phyloP scores from a whole-genome alignment of 345 rosid genomes.

The Gossypium mustelinum region DNA sequence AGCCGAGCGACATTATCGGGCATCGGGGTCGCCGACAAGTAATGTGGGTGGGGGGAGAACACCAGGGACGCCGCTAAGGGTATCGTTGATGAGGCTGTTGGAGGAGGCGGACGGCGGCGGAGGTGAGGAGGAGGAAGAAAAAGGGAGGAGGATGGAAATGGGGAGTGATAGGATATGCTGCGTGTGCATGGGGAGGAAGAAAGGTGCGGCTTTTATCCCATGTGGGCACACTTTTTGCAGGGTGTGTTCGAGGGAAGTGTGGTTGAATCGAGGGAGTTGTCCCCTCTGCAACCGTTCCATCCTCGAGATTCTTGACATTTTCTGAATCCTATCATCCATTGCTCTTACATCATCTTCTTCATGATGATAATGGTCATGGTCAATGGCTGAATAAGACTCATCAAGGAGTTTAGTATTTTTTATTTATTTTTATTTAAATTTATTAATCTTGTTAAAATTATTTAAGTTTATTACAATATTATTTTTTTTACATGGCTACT shows the following conservation, averaged over 20 bases:
- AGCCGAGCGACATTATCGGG: constrained; percentile 62
- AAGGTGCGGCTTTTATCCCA: constrained; percentile 77
- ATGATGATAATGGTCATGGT: background rate
- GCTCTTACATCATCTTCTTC: no score
- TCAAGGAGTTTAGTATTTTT: no score
- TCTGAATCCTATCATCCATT: constrained; percentile 18
- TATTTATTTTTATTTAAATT: no score
- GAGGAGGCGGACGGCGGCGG: constrained; percentile 52
- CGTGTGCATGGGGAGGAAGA: constrained; percentile 72
- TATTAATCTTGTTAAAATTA: no score
- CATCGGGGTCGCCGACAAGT: constrained; percentile 1
- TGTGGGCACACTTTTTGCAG: constrained; percentile 85
- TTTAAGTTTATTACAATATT: no score
- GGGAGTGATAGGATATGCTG: constrained; percentile 61
- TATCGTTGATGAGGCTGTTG: constrained; percentile 77
- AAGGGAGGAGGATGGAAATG: constrained; percentile 9
- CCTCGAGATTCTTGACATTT: constrained; percentile 62
- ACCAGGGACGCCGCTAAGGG: constrained; percentile 50
- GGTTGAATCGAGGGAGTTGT: constrained; percentile 66
- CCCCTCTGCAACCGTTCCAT: constrained; percentile 76
- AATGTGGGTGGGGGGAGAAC: background rate
- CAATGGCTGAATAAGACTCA: no score
- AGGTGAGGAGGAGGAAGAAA: constrained; percentile 6
- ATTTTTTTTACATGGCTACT: no score
- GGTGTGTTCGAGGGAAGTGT: constrained; percentile 64